phyloP scores from a whole-genome alignment of 345 rosid species.

The Arabis hirsuta region DNA sequence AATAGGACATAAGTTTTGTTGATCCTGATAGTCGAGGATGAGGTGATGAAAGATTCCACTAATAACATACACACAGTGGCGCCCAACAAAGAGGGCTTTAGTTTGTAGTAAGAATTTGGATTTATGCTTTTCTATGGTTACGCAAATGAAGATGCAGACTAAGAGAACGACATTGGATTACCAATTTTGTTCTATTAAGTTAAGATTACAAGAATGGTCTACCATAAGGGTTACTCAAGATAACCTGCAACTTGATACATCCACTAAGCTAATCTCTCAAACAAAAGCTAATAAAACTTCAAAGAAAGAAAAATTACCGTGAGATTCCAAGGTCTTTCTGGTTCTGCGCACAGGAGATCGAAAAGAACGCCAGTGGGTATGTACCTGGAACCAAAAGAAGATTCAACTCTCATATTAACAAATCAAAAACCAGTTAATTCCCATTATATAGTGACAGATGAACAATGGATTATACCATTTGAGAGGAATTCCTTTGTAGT shows the following conservation, averaged over 20 bases:
- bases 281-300: neutral
- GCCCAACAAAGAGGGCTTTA: neutral
- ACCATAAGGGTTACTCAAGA: neutral
- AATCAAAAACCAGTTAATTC: neutral
- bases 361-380: slow-evolving; percentile 93
- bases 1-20: neutral
- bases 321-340: slow-evolving; percentile 94
- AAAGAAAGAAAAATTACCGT: slow-evolving; percentile 54
- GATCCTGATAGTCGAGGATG: neutral
- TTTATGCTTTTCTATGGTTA: neutral
- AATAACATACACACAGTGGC: neutral
- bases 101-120: neutral
- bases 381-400: slow-evolving; percentile 56
- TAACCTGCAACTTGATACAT: neutral
- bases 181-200: neutral
- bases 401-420: slow-evolving; percentile 15
- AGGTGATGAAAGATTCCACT: neutral
- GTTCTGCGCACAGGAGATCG: slow-evolving; percentile 86
- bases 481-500: slow-evolving; percentile 85
- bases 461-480: slow-evolving; percentile 58
- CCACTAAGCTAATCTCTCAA: slow-evolving; percentile 7
- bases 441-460: neutral
- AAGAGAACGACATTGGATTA: slow-evolving; percentile 2
- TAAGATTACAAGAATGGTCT: slow-evolving; percentile 21
- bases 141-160: slow-evolving; percentile 1